A percentile compares a stretch with the other conserved stretches of the same genome.
Evolutionary conservation across 345 rosid species (phyloP).

Genomic region (Acer negundo): DNA sequence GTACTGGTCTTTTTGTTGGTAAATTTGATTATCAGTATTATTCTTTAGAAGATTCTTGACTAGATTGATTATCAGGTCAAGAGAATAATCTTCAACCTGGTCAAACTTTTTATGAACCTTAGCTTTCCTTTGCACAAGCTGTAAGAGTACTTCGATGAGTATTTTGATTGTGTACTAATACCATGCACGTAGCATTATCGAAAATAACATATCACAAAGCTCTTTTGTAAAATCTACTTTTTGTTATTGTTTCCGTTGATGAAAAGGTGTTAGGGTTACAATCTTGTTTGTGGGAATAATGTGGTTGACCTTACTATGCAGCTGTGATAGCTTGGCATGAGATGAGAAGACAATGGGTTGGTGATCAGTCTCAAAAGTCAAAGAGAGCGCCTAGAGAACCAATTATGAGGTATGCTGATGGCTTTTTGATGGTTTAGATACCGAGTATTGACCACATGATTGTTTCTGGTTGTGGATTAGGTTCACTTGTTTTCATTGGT

Average conservation of each 20-base stretch:
- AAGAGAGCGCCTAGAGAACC: slow-evolving; percentile 35
- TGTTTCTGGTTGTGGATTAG: background rate
- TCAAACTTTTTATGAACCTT: background rate
- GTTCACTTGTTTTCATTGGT: background rate
- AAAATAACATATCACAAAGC: background rate
- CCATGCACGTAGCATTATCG: background rate
- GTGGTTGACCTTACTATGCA: slow-evolving; percentile 17
- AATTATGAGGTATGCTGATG: slow-evolving; percentile 33
- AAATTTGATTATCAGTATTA: background rate
- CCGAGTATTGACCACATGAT: background rate
- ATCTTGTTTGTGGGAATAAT: slow-evolving; percentile 4
- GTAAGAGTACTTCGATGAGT: background rate
- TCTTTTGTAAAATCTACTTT: background rate
- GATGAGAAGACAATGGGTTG: slow-evolving; percentile 40
- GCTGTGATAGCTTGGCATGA: slow-evolving; percentile 43
- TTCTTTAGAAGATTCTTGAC: background rate
- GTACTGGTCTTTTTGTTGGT: background rate
- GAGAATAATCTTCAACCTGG: background rate
- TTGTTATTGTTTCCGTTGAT: background rate
- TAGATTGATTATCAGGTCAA: background rate
- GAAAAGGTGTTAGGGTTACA: background rate
- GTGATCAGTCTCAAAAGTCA: slow-evolving; percentile 32
- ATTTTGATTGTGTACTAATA: background rate
- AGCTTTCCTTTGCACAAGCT: background rate
- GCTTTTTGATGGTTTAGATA: background rate